Conservation (phyloP, 768 basidiomycete genomes). For the Phaffia australis region DNA sequence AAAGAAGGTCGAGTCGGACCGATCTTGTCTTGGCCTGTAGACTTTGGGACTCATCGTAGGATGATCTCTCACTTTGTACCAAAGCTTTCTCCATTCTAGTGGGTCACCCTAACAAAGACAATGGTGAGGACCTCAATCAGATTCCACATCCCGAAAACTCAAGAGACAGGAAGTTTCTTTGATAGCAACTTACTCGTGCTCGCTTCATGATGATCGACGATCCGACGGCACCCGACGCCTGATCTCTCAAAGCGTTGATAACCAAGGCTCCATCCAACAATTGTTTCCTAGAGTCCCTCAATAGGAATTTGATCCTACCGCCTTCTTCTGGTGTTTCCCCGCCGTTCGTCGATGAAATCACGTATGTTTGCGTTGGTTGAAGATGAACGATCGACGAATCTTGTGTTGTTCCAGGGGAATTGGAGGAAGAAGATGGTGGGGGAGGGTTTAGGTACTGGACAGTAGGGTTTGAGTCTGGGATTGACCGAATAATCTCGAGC, state of each 20-base stretch:
- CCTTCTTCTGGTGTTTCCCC: constrained; percentile 3
- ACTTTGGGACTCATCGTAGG: constrained; percentile 3
- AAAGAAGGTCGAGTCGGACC: background rate
- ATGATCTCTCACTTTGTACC: constrained; percentile 14
- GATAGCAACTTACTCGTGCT: constrained; percentile 18
- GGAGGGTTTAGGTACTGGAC: background rate
- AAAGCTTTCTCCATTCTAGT: constrained; percentile 18
- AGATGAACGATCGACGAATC: background rate
- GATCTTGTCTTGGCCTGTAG: constrained; percentile 3
- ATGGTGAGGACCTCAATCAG: background rate
- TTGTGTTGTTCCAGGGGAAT: background rate
- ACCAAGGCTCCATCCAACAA: constrained; percentile 18
- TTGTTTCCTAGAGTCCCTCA: constrained; percentile 21
- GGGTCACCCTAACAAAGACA: constrained; percentile 13
- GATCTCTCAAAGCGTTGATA: background rate
- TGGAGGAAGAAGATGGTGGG: background rate
- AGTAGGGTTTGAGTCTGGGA: constrained; percentile 12
- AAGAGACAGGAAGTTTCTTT: background rate
- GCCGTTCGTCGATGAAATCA: background rate
- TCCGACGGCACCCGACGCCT: background rate
- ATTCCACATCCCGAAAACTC: background rate
- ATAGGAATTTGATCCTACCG: constrained; percentile 23
- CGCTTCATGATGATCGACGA: constrained; percentile 17
- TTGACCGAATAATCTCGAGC: constrained; percentile 6
- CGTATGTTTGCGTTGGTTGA: background rate